Evolutionary conservation across 2,329 filamentous ascomycete genomes (phyloP), one percentile per base, ranked within the genome.

Genomic region (Cladorrhinum sp.): DNA sequence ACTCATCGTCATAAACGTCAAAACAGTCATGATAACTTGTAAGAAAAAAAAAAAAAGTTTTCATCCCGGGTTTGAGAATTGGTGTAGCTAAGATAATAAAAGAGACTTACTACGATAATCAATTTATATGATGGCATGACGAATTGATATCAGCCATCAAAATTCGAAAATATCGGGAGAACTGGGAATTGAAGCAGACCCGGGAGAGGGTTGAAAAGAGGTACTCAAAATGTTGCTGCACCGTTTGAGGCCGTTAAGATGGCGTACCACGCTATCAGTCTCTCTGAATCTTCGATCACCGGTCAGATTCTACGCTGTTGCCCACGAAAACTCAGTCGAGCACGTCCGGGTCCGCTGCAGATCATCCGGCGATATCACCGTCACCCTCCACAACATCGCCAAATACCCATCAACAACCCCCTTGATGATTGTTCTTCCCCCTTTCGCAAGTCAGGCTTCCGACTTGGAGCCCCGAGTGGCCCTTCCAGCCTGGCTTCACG

Each of bases 401-500:
- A 68, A 74, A 3, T 68, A 77, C 18, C 66, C 71, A 10, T 69
- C 75, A 0, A 68, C 72, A 12, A 70, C 74, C 1, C 79, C 84
- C 1, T 68, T 88, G 48, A 69, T 86, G 13, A 72, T 88, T 48
- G 81, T 86, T 68, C 71, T 88, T 0, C 85, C 85, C 5, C 75
- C 82, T 0, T 77, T 76, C 50, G 74, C 80, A 12, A 70, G 72
- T 29, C 61, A 72, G 55, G 62, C 65, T 7, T 62, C 67, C 2
- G 58, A 49, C 18, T 22, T 16, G 5, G 22, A 64, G 13, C 63
- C 65, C 12, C 36, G 52, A 29, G 59, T 66, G 9, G 60, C 72
- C 29, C 65, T 81, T 23, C 78, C 81, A 25, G 65, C 64, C 9
- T 81, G 80, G 60, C 71, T 79, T 29, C 73, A 69, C 12, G 71